phyloP scores from a whole-genome alignment of 495 filamentous ascomycete genomes.

The Podospora fimiseda region DNA sequence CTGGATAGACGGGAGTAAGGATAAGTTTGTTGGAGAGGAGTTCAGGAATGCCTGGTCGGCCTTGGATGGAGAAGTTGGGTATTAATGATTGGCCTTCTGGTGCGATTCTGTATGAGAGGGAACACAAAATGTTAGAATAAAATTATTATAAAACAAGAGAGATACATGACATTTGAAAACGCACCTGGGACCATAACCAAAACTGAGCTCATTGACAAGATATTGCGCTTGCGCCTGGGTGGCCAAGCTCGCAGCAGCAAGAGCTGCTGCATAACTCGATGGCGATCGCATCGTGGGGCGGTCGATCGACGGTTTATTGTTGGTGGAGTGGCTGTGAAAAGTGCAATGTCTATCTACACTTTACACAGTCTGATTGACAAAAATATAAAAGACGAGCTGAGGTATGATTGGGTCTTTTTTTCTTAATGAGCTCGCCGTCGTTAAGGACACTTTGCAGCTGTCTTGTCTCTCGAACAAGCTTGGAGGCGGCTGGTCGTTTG shows the following conservation, averaged over 20 bases:
- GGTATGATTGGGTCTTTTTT: neutral
- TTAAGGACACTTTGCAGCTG: slow-evolving; percentile 22
- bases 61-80: slow-evolving; percentile 58
- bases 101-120: slow-evolving; percentile 31
- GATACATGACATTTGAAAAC: slow-evolving; percentile 1
- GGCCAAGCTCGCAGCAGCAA: slow-evolving; percentile 48
- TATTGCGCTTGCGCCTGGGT: slow-evolving; percentile 51
- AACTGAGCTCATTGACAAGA: slow-evolving; percentile 61
- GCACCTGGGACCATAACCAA: slow-evolving; percentile 65
- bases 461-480: neutral
- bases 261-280: slow-evolving; percentile 27
- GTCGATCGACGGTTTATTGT: neutral
- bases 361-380: neutral
- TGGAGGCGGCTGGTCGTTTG: slow-evolving; percentile 9
- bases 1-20: slow-evolving; percentile 81
- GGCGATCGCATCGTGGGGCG: slow-evolving; percentile 36
- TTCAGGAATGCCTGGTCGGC: slow-evolving; percentile 63
- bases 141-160: neutral
- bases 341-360: too few species aligned
- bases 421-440: neutral
- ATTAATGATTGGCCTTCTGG: slow-evolving; percentile 31
- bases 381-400: too few species aligned
- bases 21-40: slow-evolving; percentile 87
- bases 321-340: too few species aligned
- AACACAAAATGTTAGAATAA: neutral